Evolutionary conservation across 1,284 basidiomycete genomes (phyloP), one percentile per base, ranked within the genome.

Genomic region (Ustanciosporium gigantosporum): DNA sequence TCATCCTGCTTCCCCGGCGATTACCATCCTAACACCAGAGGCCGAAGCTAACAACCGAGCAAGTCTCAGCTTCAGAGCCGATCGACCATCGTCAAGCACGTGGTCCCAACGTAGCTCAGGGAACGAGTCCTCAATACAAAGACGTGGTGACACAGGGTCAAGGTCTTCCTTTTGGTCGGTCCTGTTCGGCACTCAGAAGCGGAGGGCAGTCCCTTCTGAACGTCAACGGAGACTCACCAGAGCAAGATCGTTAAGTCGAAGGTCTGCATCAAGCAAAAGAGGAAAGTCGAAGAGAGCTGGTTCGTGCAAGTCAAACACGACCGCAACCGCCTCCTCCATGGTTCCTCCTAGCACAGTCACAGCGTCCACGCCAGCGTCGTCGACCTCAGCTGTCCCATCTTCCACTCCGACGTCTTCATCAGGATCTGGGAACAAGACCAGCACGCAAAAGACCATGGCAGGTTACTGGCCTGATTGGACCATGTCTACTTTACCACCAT

Each of bases 391-490:
- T 4, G 20, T 41, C 16, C 39, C 51, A 15, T 32, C 42, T 5
- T 38, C 48, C 5, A 32, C 37, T 15, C 25, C 39, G 15, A 22
- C 45, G 2, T 21, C 50, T 6, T 13, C 37, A 14, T 0, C 41
- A n/a, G 14, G 36, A 14, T 1, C 42, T n/a, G 27, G 27, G 4
- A 49, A 24, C 14, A 32, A 22, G 2, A 57, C 53, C 13, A 25
- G 21, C n/a, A 62, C 52, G 8, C 38, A 44, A 34, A 66, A 46
- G 16, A 44, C 48, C 51, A 64, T 61, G 59, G 67, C 48, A 0
- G 69, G 65, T 34, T 72, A 72, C 41, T 72, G 68, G 68, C 27
- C 68, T 13, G 55, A 69, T 29, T 74, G 71, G 71, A 35, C 48
- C n/a, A 41, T 41, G 1, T 38, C 31, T 27, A 36, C 21, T 14